phyloP scores from a whole-genome alignment of 208 protist species.

The Leptomonas pyrrhocoris region DNA sequence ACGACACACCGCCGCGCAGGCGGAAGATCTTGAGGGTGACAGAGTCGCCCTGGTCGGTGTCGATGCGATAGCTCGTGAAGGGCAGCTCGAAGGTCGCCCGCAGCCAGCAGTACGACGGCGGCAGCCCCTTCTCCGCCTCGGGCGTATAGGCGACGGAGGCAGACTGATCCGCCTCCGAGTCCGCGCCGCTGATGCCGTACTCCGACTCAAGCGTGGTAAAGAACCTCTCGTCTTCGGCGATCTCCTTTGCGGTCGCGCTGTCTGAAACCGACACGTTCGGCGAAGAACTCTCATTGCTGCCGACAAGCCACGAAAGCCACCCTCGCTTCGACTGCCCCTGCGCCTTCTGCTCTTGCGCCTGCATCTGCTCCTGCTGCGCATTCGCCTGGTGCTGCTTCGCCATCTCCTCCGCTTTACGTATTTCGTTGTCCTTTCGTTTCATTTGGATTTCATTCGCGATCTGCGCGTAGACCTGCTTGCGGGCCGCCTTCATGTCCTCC shows the following conservation, averaged over 20 bases:
- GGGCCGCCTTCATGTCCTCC: conserved; percentile 72
- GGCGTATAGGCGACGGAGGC: conserved; percentile 18
- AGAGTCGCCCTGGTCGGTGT: conserved; percentile 53
- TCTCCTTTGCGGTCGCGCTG: conserved; percentile 29
- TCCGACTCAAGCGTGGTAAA: conserved; percentile 61
- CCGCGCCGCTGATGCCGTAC: conserved; percentile 68
- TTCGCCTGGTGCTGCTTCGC: conserved; percentile 33
- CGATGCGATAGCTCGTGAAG: conserved; percentile 49
- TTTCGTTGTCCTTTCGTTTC: conserved; percentile 71
- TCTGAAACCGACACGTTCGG: neutral
- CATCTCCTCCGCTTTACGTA: conserved; percentile 51
- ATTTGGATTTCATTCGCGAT: conserved; percentile 77
- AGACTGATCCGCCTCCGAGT: conserved; percentile 35
- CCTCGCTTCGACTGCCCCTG: conserved; percentile 28
- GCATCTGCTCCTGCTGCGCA: conserved; percentile 18
- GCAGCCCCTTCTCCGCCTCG: conserved; percentile 35
- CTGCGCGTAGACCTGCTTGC: conserved; percentile 76
- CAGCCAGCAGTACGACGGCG: conserved; percentile 77
- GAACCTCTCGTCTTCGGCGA: conserved; percentile 53
- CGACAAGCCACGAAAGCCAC: conserved; percentile 63
- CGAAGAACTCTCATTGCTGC: conserved; percentile 9
- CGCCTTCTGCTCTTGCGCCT: conserved; percentile 17
- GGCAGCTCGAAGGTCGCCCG: conserved; percentile 58
- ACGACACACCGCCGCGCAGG: conserved; percentile 41
- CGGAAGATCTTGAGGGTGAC: conserved; percentile 59